phyloP scores from a whole-genome alignment of 495 filamentous ascomycete genomes.

The Neurospora sp. region DNA sequence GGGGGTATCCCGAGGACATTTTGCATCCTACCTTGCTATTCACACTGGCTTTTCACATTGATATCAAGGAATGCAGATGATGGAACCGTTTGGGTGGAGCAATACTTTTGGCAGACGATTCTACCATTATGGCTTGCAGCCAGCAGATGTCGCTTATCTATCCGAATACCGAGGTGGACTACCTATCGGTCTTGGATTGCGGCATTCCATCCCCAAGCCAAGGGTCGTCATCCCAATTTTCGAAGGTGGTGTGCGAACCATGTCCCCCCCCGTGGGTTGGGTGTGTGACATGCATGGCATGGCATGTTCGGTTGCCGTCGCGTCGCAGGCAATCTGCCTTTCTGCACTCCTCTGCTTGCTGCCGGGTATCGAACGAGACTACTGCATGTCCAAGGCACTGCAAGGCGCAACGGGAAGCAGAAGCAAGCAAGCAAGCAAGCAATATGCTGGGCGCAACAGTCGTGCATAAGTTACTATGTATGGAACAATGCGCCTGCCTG shows the following conservation, averaged over 20 bases:
- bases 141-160: not conserved
- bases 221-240: not conserved
- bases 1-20: conserved; percentile 10
- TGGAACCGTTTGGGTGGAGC: not conserved
- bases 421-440: not conserved
- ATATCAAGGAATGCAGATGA: not conserved
- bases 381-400: not conserved
- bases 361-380: not conserved
- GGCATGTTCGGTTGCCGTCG: not conserved
- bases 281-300: not conserved
- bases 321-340: not conserved
- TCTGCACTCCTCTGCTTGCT: not conserved
- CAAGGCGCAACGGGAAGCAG: not conserved
- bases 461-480: not conserved
- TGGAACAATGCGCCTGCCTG: not conserved
- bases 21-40: conserved; percentile 4
- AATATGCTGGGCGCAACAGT: not conserved
- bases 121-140: not conserved
- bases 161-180: not conserved
- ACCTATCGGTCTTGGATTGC: not conserved
- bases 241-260: not conserved
- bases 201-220: not conserved
- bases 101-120: not conserved
- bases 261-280: not conserved
- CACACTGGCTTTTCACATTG: not conserved